Conservation (phyloP, 495 filamentous ascomycete species). For the Xylaria grammica region DNA sequence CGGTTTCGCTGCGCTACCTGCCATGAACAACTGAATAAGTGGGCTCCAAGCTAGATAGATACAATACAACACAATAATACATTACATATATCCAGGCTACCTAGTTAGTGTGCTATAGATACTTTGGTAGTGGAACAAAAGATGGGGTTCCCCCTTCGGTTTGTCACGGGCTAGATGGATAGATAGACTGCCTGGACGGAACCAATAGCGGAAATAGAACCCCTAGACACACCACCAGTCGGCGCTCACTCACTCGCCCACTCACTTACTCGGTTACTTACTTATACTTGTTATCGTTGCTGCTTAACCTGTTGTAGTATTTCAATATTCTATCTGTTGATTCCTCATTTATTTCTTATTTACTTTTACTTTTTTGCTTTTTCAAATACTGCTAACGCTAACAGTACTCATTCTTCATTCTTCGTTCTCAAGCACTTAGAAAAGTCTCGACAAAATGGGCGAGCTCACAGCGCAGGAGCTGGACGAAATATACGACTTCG, state of each 20-base stretch:
- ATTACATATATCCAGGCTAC: too few relatives aligned
- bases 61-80: too few relatives aligned
- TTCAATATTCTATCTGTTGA: too few relatives aligned
- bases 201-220: constrained; percentile 6
- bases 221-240: too few relatives aligned
- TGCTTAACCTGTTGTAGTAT: neutral
- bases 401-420: too few relatives aligned
- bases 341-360: neutral
- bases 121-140: neutral
- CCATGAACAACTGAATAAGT: neutral
- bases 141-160: constrained; percentile 9
- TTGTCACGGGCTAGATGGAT: constrained; percentile 1
- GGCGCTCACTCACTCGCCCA: too few relatives aligned
- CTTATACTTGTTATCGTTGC: too few relatives aligned
- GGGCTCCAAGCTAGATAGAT: neutral
- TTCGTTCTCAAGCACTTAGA: neutral
- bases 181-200: neutral
- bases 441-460: constrained; percentile 13
- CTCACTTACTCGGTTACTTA: too few relatives aligned
- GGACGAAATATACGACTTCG: constrained; percentile 68
- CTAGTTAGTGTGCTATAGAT: too few relatives aligned
- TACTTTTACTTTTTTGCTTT: too few relatives aligned
- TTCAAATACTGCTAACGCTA: too few relatives aligned
- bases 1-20: neutral
- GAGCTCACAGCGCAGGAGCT: constrained; percentile 40